Evolutionary conservation across 2,329 filamentous ascomycete species (phyloP), one percentile per base, ranked within the genome.

Genomic region (Diplodia intermedia): DNA sequence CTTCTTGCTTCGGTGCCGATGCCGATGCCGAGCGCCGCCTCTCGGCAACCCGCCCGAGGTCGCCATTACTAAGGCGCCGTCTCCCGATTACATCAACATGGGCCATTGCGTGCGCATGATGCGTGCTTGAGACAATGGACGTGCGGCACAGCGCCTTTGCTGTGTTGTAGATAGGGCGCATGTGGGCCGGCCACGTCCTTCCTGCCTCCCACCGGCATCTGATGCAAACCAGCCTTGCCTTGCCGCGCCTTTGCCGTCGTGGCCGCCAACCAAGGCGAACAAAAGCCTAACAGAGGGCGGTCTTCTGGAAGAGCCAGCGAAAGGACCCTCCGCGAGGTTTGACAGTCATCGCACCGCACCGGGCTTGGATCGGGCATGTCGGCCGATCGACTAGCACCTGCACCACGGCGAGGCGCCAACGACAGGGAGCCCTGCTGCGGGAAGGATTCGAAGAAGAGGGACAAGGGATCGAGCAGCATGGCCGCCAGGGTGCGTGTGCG

Each of bases 271-370:
- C 11, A 38, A 38, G 9, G 12, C n/a, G 18, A 11, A 11, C 1
- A 9, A 49, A 62, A 62, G 40, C 7, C 43, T 62, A 33, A 50
- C 11, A 18, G 18, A 38, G 9, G 36, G 1, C 36, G 36, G 40
- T 29, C 29, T 62, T 62, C 57, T 62, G 40, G 57, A 62, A 62
- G 49, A 62, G 57, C 26, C 57, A 62, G 57, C 57, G 57, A 62
- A 62, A 40, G 57, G 9, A 2, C 18, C 49, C 18, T 11, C 23
- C 33, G 33, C 33, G 33, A 14, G 11, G 60, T 62, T 52, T 63
- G 29, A 38, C 31, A 63, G 40, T 63, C 7, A 52, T 26, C 26
- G 26, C 26, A 4, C 2, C 4, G 26, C 26, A 26, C 26, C 26
- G 26, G 4, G 26, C 3, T 2, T 26, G 26, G 26, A 26, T 26